These are phyloP conservation scores for Naganishia albida DNA, from an alignment of 1,284 basidiomycete genomes.

Conservation along the genomic window DNA sequence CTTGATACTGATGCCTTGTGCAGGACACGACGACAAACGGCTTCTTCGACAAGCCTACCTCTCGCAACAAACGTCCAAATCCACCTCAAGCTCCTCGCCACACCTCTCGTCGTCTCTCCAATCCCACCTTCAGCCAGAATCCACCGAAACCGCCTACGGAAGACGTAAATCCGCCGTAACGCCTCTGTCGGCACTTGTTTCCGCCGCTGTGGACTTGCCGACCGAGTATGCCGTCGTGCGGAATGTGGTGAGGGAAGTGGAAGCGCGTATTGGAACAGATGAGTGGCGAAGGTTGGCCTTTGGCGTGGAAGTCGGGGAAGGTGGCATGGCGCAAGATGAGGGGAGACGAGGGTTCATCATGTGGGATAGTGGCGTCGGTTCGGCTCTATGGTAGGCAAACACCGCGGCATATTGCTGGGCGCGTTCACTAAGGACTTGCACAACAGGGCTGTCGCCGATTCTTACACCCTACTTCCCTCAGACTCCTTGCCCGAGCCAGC, in stretches of 20 bases:
- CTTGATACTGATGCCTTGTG: not conserved
- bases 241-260: slow-evolving; percentile 53
- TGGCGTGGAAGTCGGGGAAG: not conserved
- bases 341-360: slow-evolving; percentile 41
- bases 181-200: slow-evolving; percentile 47
- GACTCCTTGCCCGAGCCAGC: not conserved
- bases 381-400: slow-evolving; percentile 53
- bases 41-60: slow-evolving; percentile 24
- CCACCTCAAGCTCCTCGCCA: slow-evolving; percentile 35
- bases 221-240: slow-evolving; percentile 54
- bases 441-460: slow-evolving; percentile 34
- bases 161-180: slow-evolving; percentile 30
- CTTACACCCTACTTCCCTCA: slow-evolving; percentile 22
- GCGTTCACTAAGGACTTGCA: not conserved
- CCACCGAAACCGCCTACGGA: slow-evolving; percentile 1
- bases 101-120: slow-evolving; percentile 32
- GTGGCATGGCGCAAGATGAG: not conserved
- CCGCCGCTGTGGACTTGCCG: slow-evolving; percentile 55
- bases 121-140: slow-evolving; percentile 33
- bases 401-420: slow-evolving; percentile 9
- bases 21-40: slow-evolving; percentile 10
- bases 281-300: slow-evolving; percentile 37
- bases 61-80: slow-evolving; percentile 5
- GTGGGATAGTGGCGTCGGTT: slow-evolving; percentile 54
- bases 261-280: slow-evolving; percentile 45